Base-by-base conservation (phyloP, 2,329 filamentous ascomycete genomes). In the Apiospora sp. region DNA sequence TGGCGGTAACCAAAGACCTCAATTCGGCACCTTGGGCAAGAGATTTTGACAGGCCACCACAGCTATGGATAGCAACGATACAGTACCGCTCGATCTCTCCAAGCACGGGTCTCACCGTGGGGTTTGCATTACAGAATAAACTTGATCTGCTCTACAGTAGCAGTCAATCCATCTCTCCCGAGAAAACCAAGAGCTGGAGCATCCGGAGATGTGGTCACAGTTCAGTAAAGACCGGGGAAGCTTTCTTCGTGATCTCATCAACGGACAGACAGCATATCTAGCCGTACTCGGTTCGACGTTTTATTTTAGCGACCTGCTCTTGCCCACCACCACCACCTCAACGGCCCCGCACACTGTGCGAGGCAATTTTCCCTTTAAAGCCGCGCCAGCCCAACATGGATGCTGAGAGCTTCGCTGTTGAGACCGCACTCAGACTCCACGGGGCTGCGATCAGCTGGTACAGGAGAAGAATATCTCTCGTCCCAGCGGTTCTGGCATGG, bases 81-180 rank as follows among this genome's bases (percentile, higher is more conserved):
- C 58, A 71, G 70, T 71, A 64, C 46, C 10, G 70, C 58, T 48
- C 67, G 70, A 44, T 41, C 44, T 49, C 54, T 51, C 24, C 24
- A 51, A 67, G 70, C 70, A 68, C 70, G 46, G 70, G 70, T 71
- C 58, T 71, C 70, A 71, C 61, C 61, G 70, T 71, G 70, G 70
- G 70, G 58, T 71, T 68, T 68, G 34, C 58, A n/a, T 64, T 34
- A 64, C 34, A n/a, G 34, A n/a, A 64, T 24, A 24, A 24, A 64
- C 58, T 64, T 34, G 58, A 64, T 41, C 58, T 64, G 16, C 58
- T 41, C 19, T 64, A 37, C 27, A 51, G 54, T 37, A 61, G 54
- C 16, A 64, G 58, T 10, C 58, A 64, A 34, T n/a, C 54, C 58
- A n/a, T 41, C 58, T 19, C 34, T 24, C 30, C 54, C 54, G 30